Base-by-base conservation (phyloP, 1,139 yeast genomes). In the Candida sojae region DNA sequence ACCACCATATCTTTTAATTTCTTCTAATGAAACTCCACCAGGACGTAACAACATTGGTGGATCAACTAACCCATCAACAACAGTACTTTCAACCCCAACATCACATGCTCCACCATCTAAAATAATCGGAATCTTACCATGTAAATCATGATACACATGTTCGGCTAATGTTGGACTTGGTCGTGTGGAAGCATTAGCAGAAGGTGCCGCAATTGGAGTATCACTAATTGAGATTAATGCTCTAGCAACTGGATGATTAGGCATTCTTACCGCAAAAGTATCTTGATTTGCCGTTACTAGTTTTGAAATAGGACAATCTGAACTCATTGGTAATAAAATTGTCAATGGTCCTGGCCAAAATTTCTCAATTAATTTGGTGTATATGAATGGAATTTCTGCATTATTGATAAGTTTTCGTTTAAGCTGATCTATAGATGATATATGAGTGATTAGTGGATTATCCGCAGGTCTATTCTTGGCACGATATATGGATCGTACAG, bases 281-380 rank as follows among this genome's bases (percentile, higher is more conserved):
- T 82, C 74, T 63, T 92, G 97, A 9, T 84, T 85, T 0, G 93
- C 96, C 0, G 98, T 92, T 21, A 95, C 95, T 13, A 82, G 70
- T 28, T 74, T 71, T 1, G 97, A 90, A 2, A 93, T 72, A 0
- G 83, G 81, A 3, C 82, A 72, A 1, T 62, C 63, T 5, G 64
- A 53, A 34, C 73, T 75, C 6, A 86, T 78, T 0, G 97, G 97
- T 32, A 93, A 70, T 46, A 93, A 67, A 39, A 93, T 88, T 0
- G 97, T 91, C 49, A 93, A 71, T 0, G 99, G 99, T 0, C 99
- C 99, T 0, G 99, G 99, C 98, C 98, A 93, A 59, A 88, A 87
- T 53, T 75, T 74, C 1, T 75, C 74, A 6, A 92, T 71, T 42
- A 93, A 70, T 0, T 81, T 77, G 28, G 71, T 67, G 60, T 93